Conservation (phyloP, 441 rosid species). For the Mallotus repandus region DNA sequence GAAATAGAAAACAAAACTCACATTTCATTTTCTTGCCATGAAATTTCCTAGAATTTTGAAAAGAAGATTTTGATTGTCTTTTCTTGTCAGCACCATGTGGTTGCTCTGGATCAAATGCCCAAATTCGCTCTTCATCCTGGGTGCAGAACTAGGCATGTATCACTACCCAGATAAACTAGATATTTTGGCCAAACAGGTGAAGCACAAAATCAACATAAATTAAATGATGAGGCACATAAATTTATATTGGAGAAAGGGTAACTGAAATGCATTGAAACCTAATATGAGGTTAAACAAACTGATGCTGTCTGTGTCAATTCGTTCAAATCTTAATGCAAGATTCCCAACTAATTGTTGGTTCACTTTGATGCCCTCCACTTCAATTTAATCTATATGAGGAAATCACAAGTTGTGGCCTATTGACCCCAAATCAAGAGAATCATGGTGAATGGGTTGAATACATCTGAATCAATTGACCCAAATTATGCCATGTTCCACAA, state of each 20-base stretch:
- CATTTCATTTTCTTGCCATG: conserved; percentile 40
- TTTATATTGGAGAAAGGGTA: background rate
- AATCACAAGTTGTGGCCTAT: background rate
- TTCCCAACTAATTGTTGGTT: background rate
- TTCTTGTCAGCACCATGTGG: conserved; percentile 22
- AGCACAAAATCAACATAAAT: background rate
- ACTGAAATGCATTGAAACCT: background rate
- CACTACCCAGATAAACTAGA: background rate
- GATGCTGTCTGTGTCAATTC: background rate
- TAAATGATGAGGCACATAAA: background rate
- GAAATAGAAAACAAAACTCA: conserved; percentile 27
- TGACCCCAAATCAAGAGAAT: background rate
- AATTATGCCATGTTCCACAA: background rate
- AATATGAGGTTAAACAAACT: background rate
- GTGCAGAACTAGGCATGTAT: conserved; percentile 9
- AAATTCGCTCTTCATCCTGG: conserved; percentile 39
- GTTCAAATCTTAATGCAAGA: background rate
- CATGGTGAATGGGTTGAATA: background rate
- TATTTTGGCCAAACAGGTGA: background rate
- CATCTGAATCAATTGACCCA: background rate
- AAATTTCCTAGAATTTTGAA: conserved; percentile 34
- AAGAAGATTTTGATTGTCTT: conserved; percentile 26
- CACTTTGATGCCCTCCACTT: background rate
- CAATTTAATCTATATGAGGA: background rate
- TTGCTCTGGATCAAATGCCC: conserved; percentile 29